Base-by-base conservation (phyloP, 106 monocot species). In the Apostasia shenzhenica region DNA sequence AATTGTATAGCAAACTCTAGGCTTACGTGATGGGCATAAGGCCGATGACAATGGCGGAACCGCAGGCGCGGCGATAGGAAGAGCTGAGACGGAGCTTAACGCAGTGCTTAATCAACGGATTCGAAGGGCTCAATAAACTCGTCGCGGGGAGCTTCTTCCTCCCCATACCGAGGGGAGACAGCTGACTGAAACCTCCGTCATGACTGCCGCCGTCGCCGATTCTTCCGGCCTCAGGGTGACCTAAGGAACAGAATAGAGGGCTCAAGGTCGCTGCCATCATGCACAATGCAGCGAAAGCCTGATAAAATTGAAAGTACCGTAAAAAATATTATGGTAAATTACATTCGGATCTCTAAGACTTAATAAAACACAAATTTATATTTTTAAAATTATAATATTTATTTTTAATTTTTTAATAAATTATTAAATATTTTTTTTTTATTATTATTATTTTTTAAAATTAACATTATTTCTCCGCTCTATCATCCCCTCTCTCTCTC, bases 31-130 rank as follows among this genome's bases (percentile, higher is more conserved):
- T 90, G 52, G 92, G 90, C 14, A 83, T 85, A 61, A 92, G 76
- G 61, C 97, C 97, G 59, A 99, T 86, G 61, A 99, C 77, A 56
- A 99, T 75, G 4, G 75, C 81, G 67, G 75, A 75, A 54, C 69
- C 64, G 71, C 46, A 68, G 41, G 84, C 79, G 51, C 83, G 90
- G 73, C 97, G 92, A 71, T 92, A 92, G 57, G 87, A 78, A 58
- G 92, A 83, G 82, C 89, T 90, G 58, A 79, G 86, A 12, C 97
- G 92, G 73, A 99, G 92, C 85, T 90, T 99, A 40, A 99, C 89
- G 79, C 97, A 87, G 83, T 99, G 97, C 86, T 90, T 99, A 69
- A 99, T 86, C 46, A 99, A 78, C 6, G 97, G 89, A 53, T 92
- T 92, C 37, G 97, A 86, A 13, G 82, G 70, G 78, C 89, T 99